A percentile compares a stretch with the other conserved stretches of the same genome.
phyloP scores from a whole-genome alignment of 306 rosid species.

The Spatholobus suberectus region DNA sequence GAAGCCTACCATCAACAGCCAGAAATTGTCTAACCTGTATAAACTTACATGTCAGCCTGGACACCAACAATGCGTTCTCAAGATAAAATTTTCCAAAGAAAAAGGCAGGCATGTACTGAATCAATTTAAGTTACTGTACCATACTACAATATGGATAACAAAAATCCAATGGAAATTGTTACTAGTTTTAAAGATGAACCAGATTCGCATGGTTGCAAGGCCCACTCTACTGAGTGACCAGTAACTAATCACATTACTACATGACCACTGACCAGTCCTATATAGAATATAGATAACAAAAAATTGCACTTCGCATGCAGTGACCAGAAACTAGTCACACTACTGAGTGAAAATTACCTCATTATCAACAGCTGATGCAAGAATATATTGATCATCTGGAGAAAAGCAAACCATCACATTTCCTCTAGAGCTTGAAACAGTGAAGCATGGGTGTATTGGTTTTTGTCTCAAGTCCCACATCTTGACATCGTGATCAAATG shows the following conservation, averaged over 20 bases:
- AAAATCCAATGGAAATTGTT: not conserved
- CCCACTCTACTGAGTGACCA: not conserved
- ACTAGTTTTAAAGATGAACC: conserved; percentile 16
- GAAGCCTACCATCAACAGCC: conserved; percentile 89
- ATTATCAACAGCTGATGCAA: conserved; percentile 83
- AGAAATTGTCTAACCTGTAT: conserved; percentile 78
- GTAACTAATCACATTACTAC: conserved; percentile 16
- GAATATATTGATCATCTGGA: conserved; percentile 87
- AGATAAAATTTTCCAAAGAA: conserved; percentile 23
- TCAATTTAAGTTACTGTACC: conserved; percentile 9
- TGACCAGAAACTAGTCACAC: conserved; percentile 30
- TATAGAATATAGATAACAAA: not conserved
- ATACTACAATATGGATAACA: not conserved
- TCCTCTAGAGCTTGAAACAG: conserved; percentile 79
- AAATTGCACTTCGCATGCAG: conserved; percentile 2
- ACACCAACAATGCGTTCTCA: conserved; percentile 2
- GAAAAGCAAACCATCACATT: conserved; percentile 96
- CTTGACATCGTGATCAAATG: conserved; percentile 84
- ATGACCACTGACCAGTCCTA: not conserved
- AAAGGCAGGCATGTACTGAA: not conserved
- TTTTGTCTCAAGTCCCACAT: conserved; percentile 94
- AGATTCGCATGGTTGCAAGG: conserved; percentile 18
- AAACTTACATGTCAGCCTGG: conserved; percentile 40
- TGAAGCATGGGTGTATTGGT: conserved; percentile 70
- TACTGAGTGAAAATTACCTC: conserved; percentile 58